These are phyloP conservation scores for Eucalyptus polyanthemos DNA, from an alignment of 345 rosid species.

Conservation along the genomic window DNA sequence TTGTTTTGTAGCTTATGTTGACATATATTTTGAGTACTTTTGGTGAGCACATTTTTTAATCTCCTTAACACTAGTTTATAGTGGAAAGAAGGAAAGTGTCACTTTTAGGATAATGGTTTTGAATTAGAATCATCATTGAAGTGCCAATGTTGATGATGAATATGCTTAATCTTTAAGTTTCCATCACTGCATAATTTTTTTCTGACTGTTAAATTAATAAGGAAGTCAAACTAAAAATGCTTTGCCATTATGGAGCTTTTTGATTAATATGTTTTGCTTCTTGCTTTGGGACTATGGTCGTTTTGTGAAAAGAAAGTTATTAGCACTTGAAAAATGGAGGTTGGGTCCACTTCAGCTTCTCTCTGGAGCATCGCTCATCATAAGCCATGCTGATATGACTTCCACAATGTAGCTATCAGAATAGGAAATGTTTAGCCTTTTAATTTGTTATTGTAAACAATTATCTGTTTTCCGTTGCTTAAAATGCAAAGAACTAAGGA, in stretches of 20 bases:
- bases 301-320: background rate
- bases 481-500: background rate
- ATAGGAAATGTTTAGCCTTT: background rate
- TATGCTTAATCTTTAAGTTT: background rate
- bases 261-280: background rate
- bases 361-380: background rate
- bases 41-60: background rate
- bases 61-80: background rate
- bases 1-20: background rate
- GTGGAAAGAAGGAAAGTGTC: background rate
- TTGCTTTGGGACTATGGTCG: background rate
- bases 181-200: background rate
- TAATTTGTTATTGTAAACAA: background rate
- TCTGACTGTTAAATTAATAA: background rate
- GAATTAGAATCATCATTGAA: background rate
- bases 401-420: background rate
- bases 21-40: background rate
- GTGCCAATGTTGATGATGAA: background rate
- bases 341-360: background rate
- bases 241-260: background rate
- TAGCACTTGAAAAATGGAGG: background rate
- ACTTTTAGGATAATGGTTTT: background rate
- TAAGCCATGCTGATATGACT: background rate
- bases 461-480: background rate
- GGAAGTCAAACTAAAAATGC: background rate